Evolutionary conservation across 352 stramenopile genomes (phyloP).

Genomic region (Phytophthora cajani): DNA sequence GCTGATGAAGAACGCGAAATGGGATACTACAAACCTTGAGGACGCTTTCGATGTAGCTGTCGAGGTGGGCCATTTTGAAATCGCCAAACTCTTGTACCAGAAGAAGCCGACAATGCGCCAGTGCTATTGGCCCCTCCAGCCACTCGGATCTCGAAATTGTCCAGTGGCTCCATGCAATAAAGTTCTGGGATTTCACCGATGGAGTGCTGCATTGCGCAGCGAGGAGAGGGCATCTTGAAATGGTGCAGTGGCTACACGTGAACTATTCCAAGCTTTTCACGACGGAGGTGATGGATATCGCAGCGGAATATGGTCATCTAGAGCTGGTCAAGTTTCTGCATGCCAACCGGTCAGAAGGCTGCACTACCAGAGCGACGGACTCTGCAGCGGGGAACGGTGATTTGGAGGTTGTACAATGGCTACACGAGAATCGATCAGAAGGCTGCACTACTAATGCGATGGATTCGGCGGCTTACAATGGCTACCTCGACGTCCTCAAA

Average conservation of each 20-base stretch:
- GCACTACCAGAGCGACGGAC: slow-evolving; percentile 9
- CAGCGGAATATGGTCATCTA: slow-evolving; percentile 11
- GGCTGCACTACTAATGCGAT: neutral
- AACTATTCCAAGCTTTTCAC: neutral
- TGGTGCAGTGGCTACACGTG: slow-evolving; percentile 24
- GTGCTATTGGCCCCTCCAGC: neutral
- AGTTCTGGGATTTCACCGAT: neutral
- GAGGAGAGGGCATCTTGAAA: slow-evolving; percentile 13
- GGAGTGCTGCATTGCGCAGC: slow-evolving; percentile 2
- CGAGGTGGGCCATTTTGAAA: slow-evolving; percentile 20
- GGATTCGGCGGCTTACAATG: neutral
- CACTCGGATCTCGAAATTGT: slow-evolving; percentile 14
- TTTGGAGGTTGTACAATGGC: slow-evolving; percentile 14
- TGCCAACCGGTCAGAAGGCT: slow-evolving; percentile 4
- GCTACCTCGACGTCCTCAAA: slow-evolving; percentile 4
- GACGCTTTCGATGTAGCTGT: slow-evolving; percentile 15
- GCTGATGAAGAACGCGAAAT: slow-evolving; percentile 24
- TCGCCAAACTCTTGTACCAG: slow-evolving; percentile 18
- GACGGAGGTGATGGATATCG: neutral
- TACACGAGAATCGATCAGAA: slow-evolving; percentile 15
- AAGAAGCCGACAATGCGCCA: neutral
- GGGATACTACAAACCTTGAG: slow-evolving; percentile 1
- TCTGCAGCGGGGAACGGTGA: slow-evolving; percentile 9
- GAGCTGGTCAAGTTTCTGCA: slow-evolving; percentile 21
- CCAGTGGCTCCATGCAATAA: slow-evolving; percentile 13